Base-by-base conservation (phyloP, 176 grass and related monocot species). In the Poa annua region DNA sequence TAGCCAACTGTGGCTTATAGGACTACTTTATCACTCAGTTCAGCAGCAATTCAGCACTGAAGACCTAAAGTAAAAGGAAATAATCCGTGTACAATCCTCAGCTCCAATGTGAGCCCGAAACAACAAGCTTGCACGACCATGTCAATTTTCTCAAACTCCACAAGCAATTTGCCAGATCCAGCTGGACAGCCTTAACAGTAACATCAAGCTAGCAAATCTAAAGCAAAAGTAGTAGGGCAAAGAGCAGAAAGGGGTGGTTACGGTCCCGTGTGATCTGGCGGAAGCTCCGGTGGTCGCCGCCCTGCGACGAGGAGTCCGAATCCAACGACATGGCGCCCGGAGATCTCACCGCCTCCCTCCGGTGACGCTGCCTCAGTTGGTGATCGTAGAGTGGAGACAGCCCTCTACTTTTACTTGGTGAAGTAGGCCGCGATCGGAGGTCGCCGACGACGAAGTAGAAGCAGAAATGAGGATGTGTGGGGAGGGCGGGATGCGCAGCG, bases 231-330 rank as follows among this genome's bases (percentile, higher is more conserved):
- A 34, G 48, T 34, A 48, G 60, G 51, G n/a, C 21, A 50, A 19
- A 29, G 41, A 87, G 77, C 16, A 13, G 17, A 53, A 33, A 92
- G 12, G 62, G 66, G 45, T 57, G 65, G 53, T 87, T 93, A 98
- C 90, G 90, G 38, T 98, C 92, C 82, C 90, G 80, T 10, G 80
- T 95, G 84, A 98, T 95, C 82, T 95, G 90, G 60, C 90, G 90
- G 63, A 98, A 98, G 76, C 78, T 91, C 73, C 85, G 79, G 44
- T 73, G 76, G 67, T 98, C 90, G 44, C 88, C 90, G 52, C 80
- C 76, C 56, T 93, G 88, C 15, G 94, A 97, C 44, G 95, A 94
- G 74, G 82, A 71, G 39, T 91, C 92, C 84, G 95, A 98, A 66
- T 95, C 95, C 61, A 93, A 78, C 72, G 86, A 98, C 95, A 98